Evolutionary conservation across 1,284 basidiomycete genomes (phyloP).

Genomic region (Ceratobasidium sp.): DNA sequence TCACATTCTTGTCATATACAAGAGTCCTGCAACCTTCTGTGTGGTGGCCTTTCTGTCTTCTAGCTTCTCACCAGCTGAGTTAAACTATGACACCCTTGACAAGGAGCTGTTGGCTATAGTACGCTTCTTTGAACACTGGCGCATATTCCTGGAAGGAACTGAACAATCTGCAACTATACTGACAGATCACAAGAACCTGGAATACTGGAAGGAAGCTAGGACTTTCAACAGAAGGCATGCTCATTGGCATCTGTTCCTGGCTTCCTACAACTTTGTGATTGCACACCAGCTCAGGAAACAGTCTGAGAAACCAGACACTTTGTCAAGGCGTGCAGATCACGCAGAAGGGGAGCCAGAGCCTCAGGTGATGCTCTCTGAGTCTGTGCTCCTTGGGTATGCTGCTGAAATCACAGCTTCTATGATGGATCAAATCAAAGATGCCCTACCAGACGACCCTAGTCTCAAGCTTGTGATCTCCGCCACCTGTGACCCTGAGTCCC

Average conservation of each 20-base stretch:
- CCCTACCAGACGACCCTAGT: too few relatives aligned
- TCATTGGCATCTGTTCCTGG: conserved; percentile 53
- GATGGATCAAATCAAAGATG: too few relatives aligned
- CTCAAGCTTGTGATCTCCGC: too few relatives aligned
- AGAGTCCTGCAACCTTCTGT: too few relatives aligned
- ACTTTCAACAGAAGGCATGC: conserved; percentile 52
- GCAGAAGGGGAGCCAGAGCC: not conserved
- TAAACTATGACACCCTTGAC: conserved; percentile 58
- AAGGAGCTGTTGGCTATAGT: conserved; percentile 56
- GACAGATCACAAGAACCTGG: conserved; percentile 54
- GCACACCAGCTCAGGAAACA: conserved; percentile 52
- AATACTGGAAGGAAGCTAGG: conserved; percentile 51
- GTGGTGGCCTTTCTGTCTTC: too few relatives aligned
- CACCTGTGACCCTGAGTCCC: too few relatives aligned
- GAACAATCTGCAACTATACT: conserved; percentile 46
- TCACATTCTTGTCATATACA: too few relatives aligned
- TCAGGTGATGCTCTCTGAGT: not conserved
- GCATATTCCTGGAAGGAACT: conserved; percentile 53
- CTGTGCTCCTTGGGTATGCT: not conserved
- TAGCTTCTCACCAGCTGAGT: conserved; percentile 51
- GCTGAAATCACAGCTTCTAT: too few relatives aligned
- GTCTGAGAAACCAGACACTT: conserved; percentile 52
- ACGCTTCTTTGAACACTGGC: conserved; percentile 50
- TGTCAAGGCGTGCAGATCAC: conserved; percentile 51
- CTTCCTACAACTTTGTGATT: conserved; percentile 51